Evolutionary conservation across 179 eudicot genomes (phyloP).

Genomic region (Gypsophila paniculata): DNA sequence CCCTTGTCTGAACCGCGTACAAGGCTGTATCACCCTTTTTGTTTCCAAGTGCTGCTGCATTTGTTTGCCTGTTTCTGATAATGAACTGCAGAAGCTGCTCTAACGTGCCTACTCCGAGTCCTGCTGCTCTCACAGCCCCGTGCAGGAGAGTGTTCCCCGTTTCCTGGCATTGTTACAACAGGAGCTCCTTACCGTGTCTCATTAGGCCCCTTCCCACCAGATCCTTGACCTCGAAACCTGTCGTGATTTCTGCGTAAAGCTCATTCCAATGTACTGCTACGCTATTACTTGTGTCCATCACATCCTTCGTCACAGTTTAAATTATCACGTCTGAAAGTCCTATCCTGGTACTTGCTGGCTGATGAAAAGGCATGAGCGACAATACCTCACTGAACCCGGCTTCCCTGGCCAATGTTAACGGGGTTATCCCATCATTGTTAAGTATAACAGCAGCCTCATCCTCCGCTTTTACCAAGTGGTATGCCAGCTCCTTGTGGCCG

Average conservation of each 20-base stretch:
- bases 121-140: neutral
- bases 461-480: neutral
- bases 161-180: neutral
- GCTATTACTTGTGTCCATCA: neutral
- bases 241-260: no score
- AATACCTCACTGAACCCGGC: neutral
- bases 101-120: neutral
- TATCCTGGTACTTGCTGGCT: no score
- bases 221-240: no score
- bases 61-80: neutral
- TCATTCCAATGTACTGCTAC: neutral
- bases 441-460: no score
- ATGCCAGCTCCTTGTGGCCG: neutral
- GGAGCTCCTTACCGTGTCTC: neutral
- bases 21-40: neutral
- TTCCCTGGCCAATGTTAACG: neutral
- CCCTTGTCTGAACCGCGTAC: neutral
- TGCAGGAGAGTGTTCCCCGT: neutral
- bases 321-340: conserved; percentile 4
- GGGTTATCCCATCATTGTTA: neutral
- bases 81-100: neutral
- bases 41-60: neutral
- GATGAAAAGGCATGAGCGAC: neutral
- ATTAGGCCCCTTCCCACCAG: neutral
- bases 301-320: neutral